These are phyloP conservation scores for Ogataea parapolymorpha DNA, from an alignment of 805 yeast genomes.

Conservation along the genomic window DNA sequence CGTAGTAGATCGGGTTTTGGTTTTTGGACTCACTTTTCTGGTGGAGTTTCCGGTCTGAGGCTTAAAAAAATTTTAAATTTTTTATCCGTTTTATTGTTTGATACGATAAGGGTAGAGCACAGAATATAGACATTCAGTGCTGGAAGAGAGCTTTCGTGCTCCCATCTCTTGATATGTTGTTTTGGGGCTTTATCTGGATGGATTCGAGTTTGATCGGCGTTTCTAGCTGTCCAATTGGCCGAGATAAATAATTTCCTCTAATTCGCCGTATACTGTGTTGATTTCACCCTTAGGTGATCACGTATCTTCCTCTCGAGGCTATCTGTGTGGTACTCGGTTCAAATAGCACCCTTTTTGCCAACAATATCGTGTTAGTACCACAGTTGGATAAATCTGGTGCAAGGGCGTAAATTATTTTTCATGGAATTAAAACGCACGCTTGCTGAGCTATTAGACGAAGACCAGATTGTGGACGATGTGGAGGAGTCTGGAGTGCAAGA, in stretches of 20 bases:
- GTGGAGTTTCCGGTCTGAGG: conserved; percentile 12
- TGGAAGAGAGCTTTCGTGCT: neutral
- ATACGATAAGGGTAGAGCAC: conserved; percentile 2
- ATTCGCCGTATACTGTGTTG: too few species aligned
- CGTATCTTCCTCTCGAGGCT: too few species aligned
- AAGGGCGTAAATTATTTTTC: conserved; percentile 7
- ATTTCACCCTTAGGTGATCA: too few species aligned
- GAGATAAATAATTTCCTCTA: neutral
- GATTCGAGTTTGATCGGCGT: neutral
- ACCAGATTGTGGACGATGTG: conserved; percentile 24
- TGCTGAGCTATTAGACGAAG: conserved; percentile 16
- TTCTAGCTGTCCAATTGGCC: neutral
- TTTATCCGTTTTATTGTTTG: conserved; percentile 18
- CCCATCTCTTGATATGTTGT: neutral
- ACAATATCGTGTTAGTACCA: neutral
- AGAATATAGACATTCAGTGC: too few species aligned
- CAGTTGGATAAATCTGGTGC: conserved; percentile 1
- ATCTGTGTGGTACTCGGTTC: too few species aligned
- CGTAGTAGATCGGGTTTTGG: neutral
- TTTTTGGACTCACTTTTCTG: neutral
- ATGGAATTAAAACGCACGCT: conserved; percentile 22
- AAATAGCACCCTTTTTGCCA: neutral
- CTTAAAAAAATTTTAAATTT: conserved; percentile 11
- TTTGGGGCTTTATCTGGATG: neutral
- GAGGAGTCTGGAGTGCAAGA: conserved; percentile 1